Base-by-base conservation (phyloP, 768 basidiomycete genomes). In the Trametes maxima region DNA sequence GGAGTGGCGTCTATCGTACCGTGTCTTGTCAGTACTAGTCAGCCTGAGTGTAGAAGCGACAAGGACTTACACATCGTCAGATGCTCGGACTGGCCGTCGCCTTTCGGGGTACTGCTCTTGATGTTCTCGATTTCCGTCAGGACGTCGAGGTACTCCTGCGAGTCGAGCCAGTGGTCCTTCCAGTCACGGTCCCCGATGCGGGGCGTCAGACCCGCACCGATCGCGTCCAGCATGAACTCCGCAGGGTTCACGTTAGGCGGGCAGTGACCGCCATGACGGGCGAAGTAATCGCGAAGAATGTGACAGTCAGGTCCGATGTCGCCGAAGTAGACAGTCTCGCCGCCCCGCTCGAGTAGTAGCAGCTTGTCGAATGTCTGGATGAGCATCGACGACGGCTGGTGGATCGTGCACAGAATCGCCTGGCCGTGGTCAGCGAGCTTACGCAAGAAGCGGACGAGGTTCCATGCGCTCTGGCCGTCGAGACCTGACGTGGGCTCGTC, bases 321-420 rank as follows among this genome's bases (percentile, higher is more conserved):
- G 44, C 94, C 94, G 69, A 92, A 95, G 79, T 95, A 96, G n/a
- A 95, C 91, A 0, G 93, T 94, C 72, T 92, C 87, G 7, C 94
- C 94, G 1, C 94, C 94, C 16, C 79, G 78, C 67, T 94, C 86
- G 16, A 89, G 76, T 11, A 89, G 76, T 25, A 90, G 72, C 46
- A 89, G 74, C 40, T 86, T 82, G 65, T 89, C 94, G 66, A 97
- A 95, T 68, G 86, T 87, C 73, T 94, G 89, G 74, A 96, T 95
- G 2, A 96, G 77, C 19, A 93, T 80, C 3, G 91, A 85, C 3
- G 91, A 92, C 2, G 93, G 93, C 65, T 94, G 93, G 64, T 94
- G 92, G 66, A 95, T 93, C 3, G 91, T 95, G 75, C 92, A 94
- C 14, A 95, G 81, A 67, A 95, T 95, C 44, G 92, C 90, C 68